Conservation (phyloP, 768 basidiomycete species). For the Lentinula raphanica region DNA sequence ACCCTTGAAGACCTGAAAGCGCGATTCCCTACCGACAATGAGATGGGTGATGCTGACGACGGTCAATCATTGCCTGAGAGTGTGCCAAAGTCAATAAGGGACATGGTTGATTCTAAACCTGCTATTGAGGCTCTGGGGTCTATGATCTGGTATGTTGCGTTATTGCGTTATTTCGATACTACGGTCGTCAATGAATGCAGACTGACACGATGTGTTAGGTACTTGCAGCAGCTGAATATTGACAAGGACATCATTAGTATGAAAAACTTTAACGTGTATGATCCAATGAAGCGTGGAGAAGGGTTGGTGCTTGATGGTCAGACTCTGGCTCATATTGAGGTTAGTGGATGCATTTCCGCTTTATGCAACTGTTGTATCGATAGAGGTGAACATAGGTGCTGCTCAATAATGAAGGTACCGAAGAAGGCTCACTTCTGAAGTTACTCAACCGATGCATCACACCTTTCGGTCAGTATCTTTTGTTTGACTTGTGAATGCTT, state of each 20-base stretch:
- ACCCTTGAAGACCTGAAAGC: constrained; percentile 63
- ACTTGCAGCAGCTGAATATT: constrained; percentile 89
- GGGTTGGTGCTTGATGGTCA: constrained; percentile 89
- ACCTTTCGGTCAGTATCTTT: constrained; percentile 69
- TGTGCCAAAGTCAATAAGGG: constrained; percentile 69
- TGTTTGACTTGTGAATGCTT: not conserved
- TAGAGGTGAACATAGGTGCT: constrained; percentile 49
- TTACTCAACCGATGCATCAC: constrained; percentile 82
- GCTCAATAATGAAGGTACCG: constrained; percentile 89
- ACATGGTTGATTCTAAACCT: constrained; percentile 56
- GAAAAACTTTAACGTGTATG: constrained; percentile 97
- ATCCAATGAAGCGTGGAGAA: constrained; percentile 89
- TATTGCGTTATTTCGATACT: constrained; percentile 11
- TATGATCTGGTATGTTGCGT: constrained; percentile 74
- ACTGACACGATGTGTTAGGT: constrained; percentile 37
- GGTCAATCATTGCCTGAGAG: constrained; percentile 42
- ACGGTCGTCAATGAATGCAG: not conserved
- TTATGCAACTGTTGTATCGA: not conserved
- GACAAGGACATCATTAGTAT: constrained; percentile 93
- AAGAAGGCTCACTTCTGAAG: constrained; percentile 84
- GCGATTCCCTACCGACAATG: constrained; percentile 49
- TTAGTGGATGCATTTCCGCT: not conserved
- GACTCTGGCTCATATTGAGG: constrained; percentile 89
- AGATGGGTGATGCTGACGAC: constrained; percentile 42
- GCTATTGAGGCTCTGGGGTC: constrained; percentile 86